These are phyloP conservation scores for Amylocarpus encephaloides DNA, from an alignment of 2,329 filamentous ascomycete genomes.

Conservation along the genomic window DNA sequence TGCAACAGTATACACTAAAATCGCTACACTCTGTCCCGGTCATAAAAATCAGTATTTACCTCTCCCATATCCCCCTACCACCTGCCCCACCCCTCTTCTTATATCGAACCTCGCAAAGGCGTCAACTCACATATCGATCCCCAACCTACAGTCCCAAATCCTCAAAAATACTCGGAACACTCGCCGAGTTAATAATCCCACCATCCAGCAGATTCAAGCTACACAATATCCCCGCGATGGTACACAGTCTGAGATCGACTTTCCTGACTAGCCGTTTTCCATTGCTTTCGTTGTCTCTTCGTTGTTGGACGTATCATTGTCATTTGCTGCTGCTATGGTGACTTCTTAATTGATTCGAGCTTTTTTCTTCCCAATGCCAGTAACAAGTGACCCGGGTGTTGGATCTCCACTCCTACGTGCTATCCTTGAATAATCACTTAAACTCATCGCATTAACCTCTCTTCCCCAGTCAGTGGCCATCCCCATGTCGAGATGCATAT, in stretches of 20 bases:
- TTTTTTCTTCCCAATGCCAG: not conserved
- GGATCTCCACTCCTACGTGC: not conserved
- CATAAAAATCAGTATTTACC: too few species aligned
- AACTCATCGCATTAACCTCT: too few species aligned
- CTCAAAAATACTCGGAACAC: conserved; percentile 59
- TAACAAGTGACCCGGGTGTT: not conserved
- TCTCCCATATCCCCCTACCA: too few species aligned
- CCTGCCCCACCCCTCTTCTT: too few species aligned
- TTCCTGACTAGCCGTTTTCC: conserved; percentile 50
- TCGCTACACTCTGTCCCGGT: conserved; percentile 50
- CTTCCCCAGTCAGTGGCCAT: too few species aligned
- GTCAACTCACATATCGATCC: conserved; percentile 46
- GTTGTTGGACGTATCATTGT: not conserved
- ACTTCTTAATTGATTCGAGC: not conserved
- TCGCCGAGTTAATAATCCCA: conserved; percentile 62
- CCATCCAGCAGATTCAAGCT: conserved; percentile 64
- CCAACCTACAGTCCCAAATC: conserved; percentile 57
- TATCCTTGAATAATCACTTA: too few species aligned
- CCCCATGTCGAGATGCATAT: too few species aligned
- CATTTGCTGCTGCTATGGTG: not conserved
- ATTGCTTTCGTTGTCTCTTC: not conserved
- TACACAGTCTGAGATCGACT: conserved; percentile 62
- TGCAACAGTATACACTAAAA: conserved; percentile 67
- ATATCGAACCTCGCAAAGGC: not conserved
- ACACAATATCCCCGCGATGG: conserved; percentile 64